Conservation (phyloP, 2,329 filamentous ascomycete genomes). For the Spiromastix sp. region DNA sequence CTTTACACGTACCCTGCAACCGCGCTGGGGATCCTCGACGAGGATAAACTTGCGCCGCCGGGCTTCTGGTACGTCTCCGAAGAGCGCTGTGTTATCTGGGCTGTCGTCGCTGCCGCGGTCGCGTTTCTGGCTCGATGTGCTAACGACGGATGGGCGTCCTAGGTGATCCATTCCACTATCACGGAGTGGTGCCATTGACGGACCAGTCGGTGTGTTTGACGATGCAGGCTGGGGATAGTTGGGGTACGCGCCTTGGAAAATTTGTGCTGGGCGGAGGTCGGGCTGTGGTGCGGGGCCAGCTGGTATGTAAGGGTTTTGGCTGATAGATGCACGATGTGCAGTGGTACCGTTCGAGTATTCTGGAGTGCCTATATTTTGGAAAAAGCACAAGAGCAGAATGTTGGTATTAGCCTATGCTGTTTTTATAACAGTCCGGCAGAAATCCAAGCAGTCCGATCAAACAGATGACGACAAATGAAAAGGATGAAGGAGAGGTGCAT, state of each 20-base stretch:
- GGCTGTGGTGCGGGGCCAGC: conserved; percentile 43
- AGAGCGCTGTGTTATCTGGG: conserved; percentile 47
- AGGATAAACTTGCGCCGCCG: conserved; percentile 96
- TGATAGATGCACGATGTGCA: conserved; percentile 54
- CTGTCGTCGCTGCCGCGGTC: conserved; percentile 13
- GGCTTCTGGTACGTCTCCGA: conserved; percentile 77
- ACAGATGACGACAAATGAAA: conserved; percentile 10
- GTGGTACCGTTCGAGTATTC: conserved; percentile 41
- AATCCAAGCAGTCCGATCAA: conserved; percentile 7
- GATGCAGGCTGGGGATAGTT: conserved; percentile 45
- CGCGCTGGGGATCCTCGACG: conserved; percentile 78
- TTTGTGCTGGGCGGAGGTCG: conserved; percentile 63
- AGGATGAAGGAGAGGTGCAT: too few relatives aligned
- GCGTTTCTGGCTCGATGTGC: conserved; percentile 21
- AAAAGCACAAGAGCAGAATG: conserved; percentile 13
- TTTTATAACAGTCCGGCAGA: conserved; percentile 9
- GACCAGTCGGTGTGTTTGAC: conserved; percentile 31
- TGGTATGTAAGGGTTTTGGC: conserved; percentile 39
- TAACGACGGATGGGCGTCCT: conserved; percentile 22
- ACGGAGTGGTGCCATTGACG: conserved; percentile 54
- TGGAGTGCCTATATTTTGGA: conserved; percentile 25
- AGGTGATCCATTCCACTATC: conserved; percentile 40
- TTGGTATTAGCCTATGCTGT: conserved; percentile 35
- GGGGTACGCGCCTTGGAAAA: conserved; percentile 62
- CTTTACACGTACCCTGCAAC: conserved; percentile 72